A percentile compares a stretch with the other conserved stretches of the same genome.
Conservation (phyloP, 2,329 filamentous ascomycete genomes). For the Trichophyton verrucosum region DNA sequence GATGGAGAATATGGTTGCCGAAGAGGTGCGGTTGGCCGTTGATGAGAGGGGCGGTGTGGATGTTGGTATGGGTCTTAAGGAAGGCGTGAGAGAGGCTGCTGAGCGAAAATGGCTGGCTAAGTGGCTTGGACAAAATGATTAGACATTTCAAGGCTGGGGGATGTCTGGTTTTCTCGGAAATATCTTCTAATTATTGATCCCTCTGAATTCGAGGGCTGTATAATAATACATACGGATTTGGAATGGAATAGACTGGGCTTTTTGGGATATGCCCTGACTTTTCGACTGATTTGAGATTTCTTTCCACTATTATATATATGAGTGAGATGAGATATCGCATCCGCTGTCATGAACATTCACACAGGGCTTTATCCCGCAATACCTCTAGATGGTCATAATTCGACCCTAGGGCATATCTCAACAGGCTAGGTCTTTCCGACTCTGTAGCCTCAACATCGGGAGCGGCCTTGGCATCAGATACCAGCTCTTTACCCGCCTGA, state of each 20-base stretch:
- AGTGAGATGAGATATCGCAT: not conserved
- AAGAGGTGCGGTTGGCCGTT: slow-evolving; percentile 59
- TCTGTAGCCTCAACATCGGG: not conserved
- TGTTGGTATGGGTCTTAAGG: slow-evolving; percentile 15
- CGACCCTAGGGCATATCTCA: slow-evolving; percentile 11
- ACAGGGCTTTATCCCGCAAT: slow-evolving; percentile 12
- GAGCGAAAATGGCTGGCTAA: slow-evolving; percentile 27
- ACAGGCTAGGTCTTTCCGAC: slow-evolving; percentile 1
- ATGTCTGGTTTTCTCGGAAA: not conserved
- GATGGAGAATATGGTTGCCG: slow-evolving; percentile 42
- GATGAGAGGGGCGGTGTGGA: slow-evolving; percentile 50
- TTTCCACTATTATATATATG: not conserved
- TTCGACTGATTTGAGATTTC: too few relatives aligned
- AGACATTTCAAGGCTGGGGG: too few relatives aligned
- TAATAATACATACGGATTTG: not conserved
- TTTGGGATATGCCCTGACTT: not conserved
- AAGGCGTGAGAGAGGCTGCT: slow-evolving; percentile 19
- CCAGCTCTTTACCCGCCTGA: not conserved
- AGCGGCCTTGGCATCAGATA: not conserved
- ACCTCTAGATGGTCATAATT: slow-evolving; percentile 13
- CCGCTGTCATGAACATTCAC: not conserved
- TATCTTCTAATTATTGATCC: not conserved
- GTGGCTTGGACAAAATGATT: slow-evolving; percentile 20
- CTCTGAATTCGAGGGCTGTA: not conserved
- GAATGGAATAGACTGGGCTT: not conserved